Conservation (phyloP, 2,329 filamentous ascomycete genomes). For the Pleoardoris graminearum region DNA sequence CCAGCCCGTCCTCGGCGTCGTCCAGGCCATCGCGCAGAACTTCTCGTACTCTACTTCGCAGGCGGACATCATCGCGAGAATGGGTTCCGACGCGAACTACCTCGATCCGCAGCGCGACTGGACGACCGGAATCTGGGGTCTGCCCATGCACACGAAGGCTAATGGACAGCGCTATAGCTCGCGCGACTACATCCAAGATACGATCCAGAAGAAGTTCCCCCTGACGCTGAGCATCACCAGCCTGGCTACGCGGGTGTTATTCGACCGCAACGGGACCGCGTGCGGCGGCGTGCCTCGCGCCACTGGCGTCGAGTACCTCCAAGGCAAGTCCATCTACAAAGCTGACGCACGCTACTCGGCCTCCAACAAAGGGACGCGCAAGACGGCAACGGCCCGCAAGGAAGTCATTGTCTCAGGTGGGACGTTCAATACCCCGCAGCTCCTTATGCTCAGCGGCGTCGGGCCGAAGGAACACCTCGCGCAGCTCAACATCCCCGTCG, state of each 20-base stretch:
- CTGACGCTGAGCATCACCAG: constrained; percentile 40
- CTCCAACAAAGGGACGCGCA: constrained; percentile 29
- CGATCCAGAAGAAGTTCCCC: constrained; percentile 45
- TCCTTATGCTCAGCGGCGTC: constrained; percentile 65
- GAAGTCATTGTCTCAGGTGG: constrained; percentile 44
- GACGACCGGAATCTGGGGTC: constrained; percentile 56
- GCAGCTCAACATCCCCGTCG: constrained; percentile 55
- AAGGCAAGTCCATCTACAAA: constrained; percentile 48
- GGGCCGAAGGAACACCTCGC: constrained; percentile 58
- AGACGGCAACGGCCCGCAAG: constrained; percentile 43
- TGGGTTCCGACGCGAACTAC: constrained; percentile 56
- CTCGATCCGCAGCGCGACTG: constrained; percentile 53
- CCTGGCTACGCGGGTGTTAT: constrained; percentile 47
- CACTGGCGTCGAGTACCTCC: constrained; percentile 49
- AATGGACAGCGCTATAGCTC: constrained; percentile 55
- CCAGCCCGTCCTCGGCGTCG: constrained; percentile 38
- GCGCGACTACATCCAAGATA: constrained; percentile 57
- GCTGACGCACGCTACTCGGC: constrained; percentile 46
- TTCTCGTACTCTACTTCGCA: constrained; percentile 54
- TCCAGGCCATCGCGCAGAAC: constrained; percentile 31
- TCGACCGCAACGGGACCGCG: constrained; percentile 29
- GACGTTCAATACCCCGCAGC: constrained; percentile 64
- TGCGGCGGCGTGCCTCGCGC: constrained; percentile 52
- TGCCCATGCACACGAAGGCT: constrained; percentile 59
- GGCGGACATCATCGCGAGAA: constrained; percentile 48